Evolutionary conservation across 352 stramenopile species (phyloP), one percentile per base, ranked within the genome.

Genomic region (Phytophthora fragariae): DNA sequence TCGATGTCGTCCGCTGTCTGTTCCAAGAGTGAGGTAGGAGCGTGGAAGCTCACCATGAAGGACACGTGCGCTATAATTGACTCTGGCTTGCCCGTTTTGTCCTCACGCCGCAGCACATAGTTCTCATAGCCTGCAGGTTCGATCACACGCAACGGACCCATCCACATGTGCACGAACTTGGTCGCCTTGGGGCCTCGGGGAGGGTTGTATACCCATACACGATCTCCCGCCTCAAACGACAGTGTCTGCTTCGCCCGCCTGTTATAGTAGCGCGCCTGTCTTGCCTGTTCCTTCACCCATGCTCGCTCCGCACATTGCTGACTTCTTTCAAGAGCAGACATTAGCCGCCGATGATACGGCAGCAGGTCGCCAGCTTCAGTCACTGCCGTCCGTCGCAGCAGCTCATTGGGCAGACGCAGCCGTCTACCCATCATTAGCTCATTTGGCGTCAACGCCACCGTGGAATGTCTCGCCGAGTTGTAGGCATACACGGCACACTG

Each of bases 211-310:
- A 65, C 19, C 59, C 59, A 65, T 3, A 57, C 47, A 0, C 24
- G n/a, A 27, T 57, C 44, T 14, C 41, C 58, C 5, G 46, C 8
- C 11, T 31, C 9, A 24, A 65, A 65, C 29, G 15, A n/a, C 4
- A 27, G 46, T 47, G 41, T 19, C 3, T 63, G n/a, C 24, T 21
- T 35, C 6, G n/a, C 17, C 41, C 14, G 6, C 8, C 49, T 31
- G 10, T 61, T 50, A 19, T 68, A 68, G 4, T 68, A 68, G 1
- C 15, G 29, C 29, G 61, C 49, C 49, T 68, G 50, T 2, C 27
- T 21, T 24, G 24, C 33, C 14, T 58, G 49, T 29, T 49, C 46
- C 31, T 49, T 21, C 17, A 21, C 14, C 49, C 33, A 15, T 19
- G 61, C 61, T 7, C 12, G 37, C 29, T 60, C 50, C 3, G 62